Base-by-base conservation (phyloP, 2,329 filamentous ascomycete species). In the Aspergillus pseudoterreus region DNA sequence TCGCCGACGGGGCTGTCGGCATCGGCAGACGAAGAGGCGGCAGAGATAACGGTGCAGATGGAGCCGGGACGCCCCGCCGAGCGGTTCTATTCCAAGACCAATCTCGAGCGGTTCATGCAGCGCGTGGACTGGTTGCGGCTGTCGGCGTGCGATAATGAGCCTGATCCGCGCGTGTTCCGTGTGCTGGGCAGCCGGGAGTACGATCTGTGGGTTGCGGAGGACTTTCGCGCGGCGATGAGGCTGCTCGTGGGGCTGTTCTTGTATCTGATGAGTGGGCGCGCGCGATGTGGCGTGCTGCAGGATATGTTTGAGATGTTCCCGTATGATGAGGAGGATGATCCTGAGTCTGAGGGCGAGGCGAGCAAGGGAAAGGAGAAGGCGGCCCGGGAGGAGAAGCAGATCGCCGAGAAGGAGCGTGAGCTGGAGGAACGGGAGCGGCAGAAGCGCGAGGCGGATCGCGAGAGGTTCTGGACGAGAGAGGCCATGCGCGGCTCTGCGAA, bases 231-330 rank as follows among this genome's bases (percentile, higher is more conserved):
- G 0, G 62, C 58, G 0, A 27, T 62, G 6, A 50, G 53, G 3
- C 33, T 62, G 5, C 43, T 67, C 4, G 54, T 56, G 6, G 65
- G 56, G 0, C 39, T 68, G 38, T 32, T 56, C 2, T 36, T 60
- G 41, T 68, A 68, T 49, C 43, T 68, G 43, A 59, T 67, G 47
- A 63, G 64, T 50, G 64, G 65, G 0, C 30, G 53, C 6, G 62
- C 65, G 2, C 46, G 53, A 9, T 63, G 62, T 33, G 65, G 62
- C 1, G 43, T 55, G 1, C 42, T 68, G 4, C 60, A 65, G 54
- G 36, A 54, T 12, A 43, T 53, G 1, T 65, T 66, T 47, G 44
- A 51, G n/a, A n/a, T 27, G 14, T 58, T 49, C 15, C 60, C 60
- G 19, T 54, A 60, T 11, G 41, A 53, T 14, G 56, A 55, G 8